Base-by-base conservation (phyloP, 129 eudicot species). In the Artemisia argyi region DNA sequence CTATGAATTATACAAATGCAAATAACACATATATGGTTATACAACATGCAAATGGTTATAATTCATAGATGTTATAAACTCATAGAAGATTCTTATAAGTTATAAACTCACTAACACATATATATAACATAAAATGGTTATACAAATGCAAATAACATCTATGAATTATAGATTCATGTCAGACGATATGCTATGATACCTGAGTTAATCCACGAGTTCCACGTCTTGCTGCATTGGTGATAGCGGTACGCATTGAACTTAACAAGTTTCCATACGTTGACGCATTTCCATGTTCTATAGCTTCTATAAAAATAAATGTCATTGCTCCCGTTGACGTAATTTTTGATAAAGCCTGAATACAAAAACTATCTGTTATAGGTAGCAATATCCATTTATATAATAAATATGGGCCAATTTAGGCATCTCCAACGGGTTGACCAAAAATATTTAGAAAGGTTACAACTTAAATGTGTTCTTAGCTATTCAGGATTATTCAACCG, bases 311-410 rank as follows among this genome's bases (percentile, higher is more conserved):
- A 74, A 90, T 85, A 66, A 68, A 95, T 7, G 99, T 95, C 97
- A 95, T 95, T 39, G 97, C 97, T 76, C 99, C 99, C 7, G 99
- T 95, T 72, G 99, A 90, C 12, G 99, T 88, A 48, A 88, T 82
- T 60, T 88, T 82, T 15, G 99, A 95, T 68, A 95, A 76, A 81
- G 99, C 96, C 99, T 94, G 83, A 12, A 50, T 42, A 35, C 19
- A 58, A 28, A 65, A 56, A 54, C 19, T 17, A 9, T 35, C 53
- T 12, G 14, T 68, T 56, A 55, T 1, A 17, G 26, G n/a, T 39
- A 4, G 20, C 47, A 61, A 24, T 61, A 26, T 28, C 3, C 19
- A 59, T 9, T 22, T 59, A 22, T 59, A 26, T 5, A 7, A 39
- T 39, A 13, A 9, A 61, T 15, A 39, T 39, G 30, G 17, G 10